Evolutionary conservation across 768 basidiomycete species (phyloP), one percentile per base, ranked within the genome.

Genomic region (Mycena kentingensis): DNA sequence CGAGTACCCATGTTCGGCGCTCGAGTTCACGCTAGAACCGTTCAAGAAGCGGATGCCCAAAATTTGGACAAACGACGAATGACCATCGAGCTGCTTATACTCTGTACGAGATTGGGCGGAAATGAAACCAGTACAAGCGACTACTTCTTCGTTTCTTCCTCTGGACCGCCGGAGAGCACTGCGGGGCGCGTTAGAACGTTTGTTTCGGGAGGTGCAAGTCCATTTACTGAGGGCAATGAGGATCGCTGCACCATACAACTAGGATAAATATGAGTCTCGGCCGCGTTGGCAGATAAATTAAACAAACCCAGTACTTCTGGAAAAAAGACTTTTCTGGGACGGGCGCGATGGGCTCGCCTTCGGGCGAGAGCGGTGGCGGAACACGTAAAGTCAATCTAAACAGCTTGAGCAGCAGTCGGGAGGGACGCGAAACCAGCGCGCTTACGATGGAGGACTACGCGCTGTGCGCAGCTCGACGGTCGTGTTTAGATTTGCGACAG

Each of bases 21-120:
- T 99, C 50, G 96, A 99, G 77, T 93, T 99, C 69, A 88, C 87
- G 26, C 77, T 98, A 38, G 95, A 98, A 70, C 90, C 90, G n/a
- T 93, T 99, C 79, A 85, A 89, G 75, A 90, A 87, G 70, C 76
- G 79, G 60, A 77, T 77, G 74, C 74, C 78, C 36, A 75, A 73
- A 63, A 70, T 80, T 52, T 83, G 80, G 80, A 81, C 78, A 42
- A 79, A 79, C 51, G 77, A 78, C 5, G 76, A 80, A 54, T 76
- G 16, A 32, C 31, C 31, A 32, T 32, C 8, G 10, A 8, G 10
- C 31, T 8, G 31, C 16, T 32, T 32, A 38, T 8, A 32, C 31
- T 32, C 10, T 32, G 31, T 32, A 32, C 16, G 31, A 16, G 10
- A 32, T 32, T 32, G n/a, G 13, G 7, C 41, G 12, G 24, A 7